A percentile compares a stretch with the other conserved stretches of the same genome.
phyloP scores from a whole-genome alignment of 495 filamentous ascomycete genomes.

The Poronia punctata region DNA sequence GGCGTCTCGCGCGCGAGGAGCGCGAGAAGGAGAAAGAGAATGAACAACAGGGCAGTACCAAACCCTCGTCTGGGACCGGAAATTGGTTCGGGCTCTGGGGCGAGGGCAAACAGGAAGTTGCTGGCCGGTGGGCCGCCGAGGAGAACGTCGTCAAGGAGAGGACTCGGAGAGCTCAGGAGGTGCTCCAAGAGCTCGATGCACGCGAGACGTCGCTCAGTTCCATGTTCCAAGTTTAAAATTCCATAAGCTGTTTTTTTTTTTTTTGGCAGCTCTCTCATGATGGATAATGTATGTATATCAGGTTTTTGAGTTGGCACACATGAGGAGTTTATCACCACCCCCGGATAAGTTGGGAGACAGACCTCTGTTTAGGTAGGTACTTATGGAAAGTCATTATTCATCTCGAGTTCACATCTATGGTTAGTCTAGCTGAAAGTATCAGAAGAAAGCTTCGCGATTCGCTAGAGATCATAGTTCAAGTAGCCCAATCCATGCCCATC shows the following conservation, averaged over 20 bases:
- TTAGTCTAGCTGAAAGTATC: too few relatives aligned
- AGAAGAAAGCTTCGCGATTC: too few relatives aligned
- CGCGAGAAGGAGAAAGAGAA: constrained; percentile 28
- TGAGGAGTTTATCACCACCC: too few relatives aligned
- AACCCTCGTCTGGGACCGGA: constrained; percentile 13
- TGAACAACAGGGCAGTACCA: constrained; percentile 10
- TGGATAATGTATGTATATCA: background rate
- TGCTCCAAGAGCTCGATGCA: constrained; percentile 40
- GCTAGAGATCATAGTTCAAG: too few relatives aligned
- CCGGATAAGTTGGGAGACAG: too few relatives aligned
- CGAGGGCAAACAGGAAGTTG: constrained; percentile 16
- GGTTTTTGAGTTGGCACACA: too few relatives aligned
- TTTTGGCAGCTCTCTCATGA: background rate
- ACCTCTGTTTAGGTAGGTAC: too few relatives aligned
- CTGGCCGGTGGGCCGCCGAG: constrained; percentile 44
- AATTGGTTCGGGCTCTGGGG: constrained; percentile 44
- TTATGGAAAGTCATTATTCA: too few relatives aligned
- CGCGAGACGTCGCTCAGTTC: constrained; percentile 27
- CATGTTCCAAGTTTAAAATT: constrained; percentile 33
- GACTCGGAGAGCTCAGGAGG: constrained; percentile 33
- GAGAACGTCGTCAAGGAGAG: constrained; percentile 45
- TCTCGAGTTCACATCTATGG: too few relatives aligned
- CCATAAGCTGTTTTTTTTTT: background rate
- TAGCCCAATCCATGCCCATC: too few relatives aligned
- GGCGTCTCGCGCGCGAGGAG: constrained; percentile 48